phyloP scores from a whole-genome alignment of 345 rosid genomes.

The Acer negundo region DNA sequence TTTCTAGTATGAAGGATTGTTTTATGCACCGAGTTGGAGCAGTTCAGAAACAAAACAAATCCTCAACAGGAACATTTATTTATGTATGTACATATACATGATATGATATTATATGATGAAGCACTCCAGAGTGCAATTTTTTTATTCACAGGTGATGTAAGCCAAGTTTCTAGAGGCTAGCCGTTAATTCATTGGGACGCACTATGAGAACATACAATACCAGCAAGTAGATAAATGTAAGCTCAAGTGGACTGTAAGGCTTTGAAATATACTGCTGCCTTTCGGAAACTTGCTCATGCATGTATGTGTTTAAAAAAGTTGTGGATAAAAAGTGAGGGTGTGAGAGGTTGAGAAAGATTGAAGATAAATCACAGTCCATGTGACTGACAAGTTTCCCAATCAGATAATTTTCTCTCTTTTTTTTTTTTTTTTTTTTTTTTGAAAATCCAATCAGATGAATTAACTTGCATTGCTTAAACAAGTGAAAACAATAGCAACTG shows the following conservation, averaged over 20 bases:
- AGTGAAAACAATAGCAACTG: background rate
- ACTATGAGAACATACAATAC: background rate
- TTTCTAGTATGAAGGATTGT: background rate
- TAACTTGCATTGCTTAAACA: background rate
- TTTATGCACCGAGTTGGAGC: background rate
- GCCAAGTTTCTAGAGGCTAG: background rate
- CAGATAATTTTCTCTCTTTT: background rate
- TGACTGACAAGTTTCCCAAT: background rate
- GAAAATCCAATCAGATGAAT: background rate
- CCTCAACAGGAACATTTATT: background rate
- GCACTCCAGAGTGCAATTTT: background rate
- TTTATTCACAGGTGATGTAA: background rate
- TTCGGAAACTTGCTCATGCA: background rate
- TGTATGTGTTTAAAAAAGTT: background rate
- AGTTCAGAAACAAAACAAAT: background rate
- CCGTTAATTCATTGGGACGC: background rate
- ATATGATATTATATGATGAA: background rate
- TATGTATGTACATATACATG: background rate
- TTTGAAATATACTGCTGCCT: background rate
- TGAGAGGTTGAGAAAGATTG: background rate
- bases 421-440: no score
- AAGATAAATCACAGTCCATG: background rate
- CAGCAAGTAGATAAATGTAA: background rate
- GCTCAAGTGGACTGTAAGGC: constrained; percentile 5
- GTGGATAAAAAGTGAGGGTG: background rate